Base-by-base conservation (phyloP, 2,329 filamentous ascomycete species). In the Lasiodiplodia sp. region DNA sequence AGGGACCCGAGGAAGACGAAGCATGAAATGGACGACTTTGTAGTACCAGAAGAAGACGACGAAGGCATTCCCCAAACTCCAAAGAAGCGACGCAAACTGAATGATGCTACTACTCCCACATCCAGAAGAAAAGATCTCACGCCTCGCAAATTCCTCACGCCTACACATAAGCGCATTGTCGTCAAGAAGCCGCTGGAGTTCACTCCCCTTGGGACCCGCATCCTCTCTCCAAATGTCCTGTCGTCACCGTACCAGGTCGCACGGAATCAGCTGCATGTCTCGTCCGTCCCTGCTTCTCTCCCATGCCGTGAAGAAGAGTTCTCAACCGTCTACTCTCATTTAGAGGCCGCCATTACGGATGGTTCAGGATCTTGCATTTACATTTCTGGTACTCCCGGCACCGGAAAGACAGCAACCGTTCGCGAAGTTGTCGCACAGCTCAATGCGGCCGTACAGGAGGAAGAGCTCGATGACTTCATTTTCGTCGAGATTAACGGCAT, bases 401-500 rank as follows among this genome's bases (percentile, higher is more conserved):
- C 96, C 0, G 96, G 96, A 37, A 99, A 99, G 80, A 99, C 96
- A 1, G 96, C 96, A 14, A 99, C 96, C 0, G 96, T 99, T 11
- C 91, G 96, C 58, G 96, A 99, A 80, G 96, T 98, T 1, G 92
- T 99, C 18, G 89, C 92, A 5, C 91, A 94, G 70, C 86, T 99
- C 10, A 95, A 98, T 73, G 89, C 91, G n/a, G 90, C 93, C 0
- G 96, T 98, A 1, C 86, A 89, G 58, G 90, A 91, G 8, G 96
- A 99, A 75, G 95, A 98, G 79, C 86, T 99, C 52, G 96, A 99
- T 75, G 95, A 98, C 78, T 99, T 99, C 79, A 97, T 97, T 69
- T 99, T 99, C 73, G 94, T 99, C 71, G 96, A 99, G 80, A 98
- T 99, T 82, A 99, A 99, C 80, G 96, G 96, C 73, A 98, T 99